Evolutionary conservation across 208 protist species (phyloP).

Genomic region (Trypanosomatidae sp.): DNA sequence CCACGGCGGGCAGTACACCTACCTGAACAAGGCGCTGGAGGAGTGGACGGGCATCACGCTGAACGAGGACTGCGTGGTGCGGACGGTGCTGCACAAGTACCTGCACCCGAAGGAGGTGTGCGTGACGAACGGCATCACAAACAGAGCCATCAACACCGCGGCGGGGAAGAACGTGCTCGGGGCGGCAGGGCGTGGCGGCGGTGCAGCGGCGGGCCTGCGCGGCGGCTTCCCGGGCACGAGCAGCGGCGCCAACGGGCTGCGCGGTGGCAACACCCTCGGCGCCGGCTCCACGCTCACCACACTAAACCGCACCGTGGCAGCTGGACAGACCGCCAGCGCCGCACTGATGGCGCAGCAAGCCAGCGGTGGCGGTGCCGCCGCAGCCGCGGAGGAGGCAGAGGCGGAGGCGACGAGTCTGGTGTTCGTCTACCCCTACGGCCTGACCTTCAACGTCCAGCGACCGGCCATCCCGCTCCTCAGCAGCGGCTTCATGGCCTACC

Average conservation of each 20-base stretch:
- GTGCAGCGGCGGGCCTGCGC: conserved; percentile 19
- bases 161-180: conserved; percentile 88
- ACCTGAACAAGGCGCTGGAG: conserved; percentile 76
- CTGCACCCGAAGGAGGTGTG: conserved; percentile 96
- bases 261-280: conserved; percentile 24
- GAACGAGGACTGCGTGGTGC: conserved; percentile 95
- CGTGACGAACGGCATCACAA: conserved; percentile 94
- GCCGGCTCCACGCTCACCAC: conserved; percentile 39
- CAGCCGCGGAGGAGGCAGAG: conserved; percentile 31
- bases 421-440: conserved; percentile 96
- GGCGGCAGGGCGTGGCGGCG: conserved; percentile 28
- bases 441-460: conserved; percentile 94
- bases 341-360: conserved; percentile 25
- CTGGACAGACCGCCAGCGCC: conserved; percentile 26
- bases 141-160: conserved; percentile 93
- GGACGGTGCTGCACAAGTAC: conserved; percentile 95
- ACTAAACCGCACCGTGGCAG: conserved; percentile 62
- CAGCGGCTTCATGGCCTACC: conserved; percentile 95
- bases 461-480: conserved; percentile 94
- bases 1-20: conserved; percentile 84
- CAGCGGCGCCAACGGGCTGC: conserved; percentile 6
- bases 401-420: conserved; percentile 63
- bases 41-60: conserved; percentile 92
- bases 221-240: not conserved
- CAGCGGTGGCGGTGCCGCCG: conserved; percentile 39